These are phyloP conservation scores for Rhododendron vialii DNA, from an alignment of 148 eudicot species.

Conservation along the genomic window DNA sequence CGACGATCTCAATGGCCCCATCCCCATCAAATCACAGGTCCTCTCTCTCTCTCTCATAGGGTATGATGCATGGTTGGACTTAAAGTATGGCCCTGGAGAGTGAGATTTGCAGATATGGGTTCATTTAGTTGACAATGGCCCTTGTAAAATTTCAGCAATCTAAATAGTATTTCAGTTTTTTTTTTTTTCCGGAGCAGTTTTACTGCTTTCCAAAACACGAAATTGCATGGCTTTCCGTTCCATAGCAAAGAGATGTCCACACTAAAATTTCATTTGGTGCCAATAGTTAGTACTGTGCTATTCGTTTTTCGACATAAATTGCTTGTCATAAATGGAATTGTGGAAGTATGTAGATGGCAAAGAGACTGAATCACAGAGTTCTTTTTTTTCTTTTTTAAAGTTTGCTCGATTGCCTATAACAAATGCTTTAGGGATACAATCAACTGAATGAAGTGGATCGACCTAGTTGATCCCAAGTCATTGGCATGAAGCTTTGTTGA, in stretches of 20 bases:
- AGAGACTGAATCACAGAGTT: background rate
- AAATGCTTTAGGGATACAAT: background rate
- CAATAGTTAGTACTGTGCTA: background rate
- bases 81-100: background rate
- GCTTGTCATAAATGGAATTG: background rate
- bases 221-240: background rate
- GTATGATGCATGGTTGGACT: background rate
- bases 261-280: background rate
- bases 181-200: background rate
- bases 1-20: conserved; percentile 64
- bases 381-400: no score
- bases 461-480: background rate
- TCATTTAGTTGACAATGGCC: background rate
- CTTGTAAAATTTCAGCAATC: background rate
- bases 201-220: background rate
- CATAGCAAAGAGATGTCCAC: background rate
- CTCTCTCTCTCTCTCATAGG: background rate
- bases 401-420: background rate
- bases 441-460: background rate
- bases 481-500: background rate
- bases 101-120: background rate
- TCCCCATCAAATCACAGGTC: conserved; percentile 62
- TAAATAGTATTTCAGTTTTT: background rate
- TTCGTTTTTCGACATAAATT: background rate
- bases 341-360: background rate